A percentile compares a stretch with the other conserved stretches of the same genome.
These are phyloP conservation scores for Pseudogymnoascus sp. DNA, from an alignment of 2,329 filamentous ascomycete genomes.

Conservation along the genomic window DNA sequence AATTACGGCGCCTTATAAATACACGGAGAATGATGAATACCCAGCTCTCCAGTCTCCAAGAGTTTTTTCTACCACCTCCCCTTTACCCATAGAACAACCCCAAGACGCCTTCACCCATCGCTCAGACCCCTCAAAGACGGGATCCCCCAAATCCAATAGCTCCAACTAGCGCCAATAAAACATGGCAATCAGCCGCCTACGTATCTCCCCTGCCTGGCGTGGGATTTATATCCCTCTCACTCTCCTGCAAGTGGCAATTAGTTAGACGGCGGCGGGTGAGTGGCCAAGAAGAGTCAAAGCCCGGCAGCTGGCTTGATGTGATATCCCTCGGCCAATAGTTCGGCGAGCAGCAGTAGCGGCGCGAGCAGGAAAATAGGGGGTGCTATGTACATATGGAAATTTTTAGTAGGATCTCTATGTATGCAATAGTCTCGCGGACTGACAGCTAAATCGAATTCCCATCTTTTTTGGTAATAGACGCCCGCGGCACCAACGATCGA, in stretches of 20 bases:
- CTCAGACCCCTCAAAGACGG: background rate
- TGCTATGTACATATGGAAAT: background rate
- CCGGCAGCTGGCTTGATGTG: no score
- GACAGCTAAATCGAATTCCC: background rate
- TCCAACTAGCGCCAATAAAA: background rate
- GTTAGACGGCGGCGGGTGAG: no score
- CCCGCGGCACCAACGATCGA: background rate
- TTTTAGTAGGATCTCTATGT: background rate
- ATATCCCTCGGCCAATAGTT: no score
- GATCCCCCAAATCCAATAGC: background rate
- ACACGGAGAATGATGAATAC: no score
- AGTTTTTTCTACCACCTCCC: no score
- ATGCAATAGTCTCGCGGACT: background rate
- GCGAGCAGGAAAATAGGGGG: no score
- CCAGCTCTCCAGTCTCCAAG: no score
- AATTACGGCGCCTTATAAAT: no score
- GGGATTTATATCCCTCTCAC: background rate
- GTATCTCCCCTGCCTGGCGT: background rate
- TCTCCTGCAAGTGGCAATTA: background rate
- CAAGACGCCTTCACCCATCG: background rate
- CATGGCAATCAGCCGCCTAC: no score
- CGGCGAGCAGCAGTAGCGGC: no score
- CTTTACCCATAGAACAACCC: no score
- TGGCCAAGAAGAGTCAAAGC: no score
- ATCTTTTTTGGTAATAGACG: background rate